Evolutionary conservation across 805 yeast species (phyloP).

Genomic region (Yamadazyma laniorum): DNA sequence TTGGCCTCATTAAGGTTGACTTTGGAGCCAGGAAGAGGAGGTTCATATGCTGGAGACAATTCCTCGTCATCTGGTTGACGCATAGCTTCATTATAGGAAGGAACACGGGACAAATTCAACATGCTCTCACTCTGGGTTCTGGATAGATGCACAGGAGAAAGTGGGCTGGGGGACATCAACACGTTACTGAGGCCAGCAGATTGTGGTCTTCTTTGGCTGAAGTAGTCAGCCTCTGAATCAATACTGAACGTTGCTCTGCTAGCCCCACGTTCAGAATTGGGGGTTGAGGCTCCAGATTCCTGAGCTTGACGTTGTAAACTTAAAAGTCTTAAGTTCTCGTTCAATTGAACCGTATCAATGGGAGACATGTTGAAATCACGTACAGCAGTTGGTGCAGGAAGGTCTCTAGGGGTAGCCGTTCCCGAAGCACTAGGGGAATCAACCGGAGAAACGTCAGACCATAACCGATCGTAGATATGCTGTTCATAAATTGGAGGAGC

Average conservation of each 20-base stretch:
- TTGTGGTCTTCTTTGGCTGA: constrained; percentile 18
- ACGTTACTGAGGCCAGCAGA: not conserved
- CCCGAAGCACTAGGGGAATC: constrained; percentile 49
- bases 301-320: constrained; percentile 49
- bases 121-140: constrained; percentile 50
- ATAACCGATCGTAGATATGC: constrained; percentile 77
- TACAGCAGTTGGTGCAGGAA: constrained; percentile 3
- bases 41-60: constrained; percentile 70
- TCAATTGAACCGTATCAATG: constrained; percentile 40
- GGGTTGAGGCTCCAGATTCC: constrained; percentile 18
- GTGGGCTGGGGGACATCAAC: constrained; percentile 36
- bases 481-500: constrained; percentile 87
- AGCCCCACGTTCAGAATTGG: constrained; percentile 6
- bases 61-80: constrained; percentile 39
- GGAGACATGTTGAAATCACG: constrained; percentile 31
- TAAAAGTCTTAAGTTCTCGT: constrained; percentile 52
- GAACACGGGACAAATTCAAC: constrained; percentile 60
- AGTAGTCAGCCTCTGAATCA: constrained; percentile 39
- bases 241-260: constrained; percentile 36
- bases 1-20: constrained; percentile 32
- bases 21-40: constrained; percentile 45
- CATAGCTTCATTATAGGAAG: constrained; percentile 81
- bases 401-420: constrained; percentile 32
- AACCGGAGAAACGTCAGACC: constrained; percentile 60
- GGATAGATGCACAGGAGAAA: constrained; percentile 58